These are phyloP conservation scores for Plantago major DNA, from an alignment of 257 asterid species.

Conservation along the genomic window DNA sequence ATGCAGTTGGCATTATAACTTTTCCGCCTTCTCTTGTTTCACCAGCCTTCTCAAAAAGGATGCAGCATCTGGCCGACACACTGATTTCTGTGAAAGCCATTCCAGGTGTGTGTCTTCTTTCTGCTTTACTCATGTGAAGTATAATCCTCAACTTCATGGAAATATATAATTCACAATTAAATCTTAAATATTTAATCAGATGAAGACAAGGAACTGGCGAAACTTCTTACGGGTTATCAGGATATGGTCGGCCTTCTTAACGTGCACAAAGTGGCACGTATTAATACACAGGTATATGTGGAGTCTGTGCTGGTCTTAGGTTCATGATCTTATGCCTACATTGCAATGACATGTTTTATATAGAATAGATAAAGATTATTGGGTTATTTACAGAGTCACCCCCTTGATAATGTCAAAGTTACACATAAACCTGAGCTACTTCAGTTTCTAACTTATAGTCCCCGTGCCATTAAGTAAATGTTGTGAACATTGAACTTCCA, in stretches of 20 bases:
- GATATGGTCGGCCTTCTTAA: conserved; percentile 96
- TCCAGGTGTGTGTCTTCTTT: conserved; percentile 42
- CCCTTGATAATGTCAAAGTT: too few species aligned
- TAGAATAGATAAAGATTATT: not conserved
- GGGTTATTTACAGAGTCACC: too few species aligned
- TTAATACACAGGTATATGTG: conserved; percentile 72
- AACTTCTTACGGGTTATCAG: conserved; percentile 91
- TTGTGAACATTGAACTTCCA: too few species aligned
- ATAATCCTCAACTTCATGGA: not conserved
- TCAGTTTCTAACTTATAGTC: too few species aligned
- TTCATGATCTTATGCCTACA: not conserved
- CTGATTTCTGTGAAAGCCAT: conserved; percentile 82
- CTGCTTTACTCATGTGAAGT: too few species aligned
- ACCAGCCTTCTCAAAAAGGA: conserved; percentile 58
- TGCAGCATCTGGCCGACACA: conserved; percentile 97
- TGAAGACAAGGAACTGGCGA: conserved; percentile 91
- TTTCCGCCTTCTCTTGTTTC: conserved; percentile 85
- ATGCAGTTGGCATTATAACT: conserved; percentile 82
- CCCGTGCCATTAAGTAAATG: too few species aligned
- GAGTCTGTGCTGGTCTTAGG: conserved; percentile 11
- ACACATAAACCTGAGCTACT: too few species aligned
- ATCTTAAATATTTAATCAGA: conserved; percentile 38
- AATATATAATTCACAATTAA: conserved; percentile 14
- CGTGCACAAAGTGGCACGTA: conserved; percentile 85
- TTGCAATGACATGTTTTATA: not conserved